Evolutionary conservation across 2,329 filamentous ascomycete genomes (phyloP), one percentile per base, ranked within the genome.

Genomic region (Zasmidium cellare): DNA sequence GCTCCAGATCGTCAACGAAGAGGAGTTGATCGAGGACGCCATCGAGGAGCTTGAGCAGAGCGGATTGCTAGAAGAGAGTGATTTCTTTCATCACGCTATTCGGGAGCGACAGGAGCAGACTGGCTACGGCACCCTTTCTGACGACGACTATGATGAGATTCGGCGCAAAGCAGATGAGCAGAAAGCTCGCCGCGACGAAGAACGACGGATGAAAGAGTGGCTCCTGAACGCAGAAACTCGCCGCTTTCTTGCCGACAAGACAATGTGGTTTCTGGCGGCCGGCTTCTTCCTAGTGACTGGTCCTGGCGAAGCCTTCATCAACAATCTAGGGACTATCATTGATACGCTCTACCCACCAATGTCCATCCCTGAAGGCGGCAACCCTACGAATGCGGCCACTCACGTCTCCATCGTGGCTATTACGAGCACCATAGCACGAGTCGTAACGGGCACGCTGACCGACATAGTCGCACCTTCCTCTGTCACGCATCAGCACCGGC

Each of bases 281-380:
- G 92, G 92, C 19, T 97, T 99, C 76, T 91, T 97, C 74, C 83
- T 97, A 62, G 90, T 96, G 67, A 90, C 92, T 54, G 94, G 94
- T 0, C 93, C 94, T 0, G 93, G 92, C n/a, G 94, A 99, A 76
- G 90, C 93, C 11, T 99, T 97, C 73, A 92, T 97, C 76, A 99
- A 97, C 77, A 99, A 97, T 68, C 77, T 99, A 9, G 94, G 94
- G 35, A 97, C 92, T 22, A 88, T 99, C 60, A 92, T 97, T 66
- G 88, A 90, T 65, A 96, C 93, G 0, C 80, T 97, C 2, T 90
- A 90, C 46, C 83, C 84, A 3, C 78, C 77, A n/a, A 74, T 51
- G 70, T 77, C 53, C 62, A 68, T 60, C 69, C 84, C 87, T 46
- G 83, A 89, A 53, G 82, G 88, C 45, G 85, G 54, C 18, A 58